A percentile compares a stretch with the other conserved stretches of the same genome.
These are phyloP conservation scores for Haematococcus lacustris DNA, from an alignment of 139 green algal genomes.

Conservation along the genomic window DNA sequence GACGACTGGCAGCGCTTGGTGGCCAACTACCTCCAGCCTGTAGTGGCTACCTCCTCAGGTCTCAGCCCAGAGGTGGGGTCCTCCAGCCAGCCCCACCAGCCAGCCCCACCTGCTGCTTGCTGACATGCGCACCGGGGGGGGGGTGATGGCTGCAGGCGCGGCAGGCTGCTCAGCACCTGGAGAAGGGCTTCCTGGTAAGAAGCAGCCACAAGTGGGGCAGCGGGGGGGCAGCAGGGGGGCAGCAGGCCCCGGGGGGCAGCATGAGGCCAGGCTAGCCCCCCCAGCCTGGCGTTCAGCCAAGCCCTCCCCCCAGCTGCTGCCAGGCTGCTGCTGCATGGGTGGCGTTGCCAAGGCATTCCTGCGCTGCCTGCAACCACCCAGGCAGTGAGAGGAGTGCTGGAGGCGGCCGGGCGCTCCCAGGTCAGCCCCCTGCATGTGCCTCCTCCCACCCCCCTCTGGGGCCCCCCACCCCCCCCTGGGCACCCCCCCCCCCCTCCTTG, in stretches of 20 bases:
- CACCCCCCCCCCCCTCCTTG: not conserved
- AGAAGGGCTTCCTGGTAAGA: constrained; percentile 32
- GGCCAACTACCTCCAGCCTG: not conserved
- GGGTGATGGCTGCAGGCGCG: constrained; percentile 19
- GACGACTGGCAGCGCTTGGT: not conserved
- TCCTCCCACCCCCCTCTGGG: too few species aligned
- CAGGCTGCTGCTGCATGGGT: not conserved
- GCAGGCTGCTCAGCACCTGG: constrained; percentile 22
- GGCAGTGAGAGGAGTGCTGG: too few species aligned
- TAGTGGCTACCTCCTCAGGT: not conserved
- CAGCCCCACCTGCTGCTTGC: not conserved
- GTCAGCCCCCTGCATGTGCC: too few species aligned
- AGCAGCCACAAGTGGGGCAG: not conserved
- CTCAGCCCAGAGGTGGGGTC: not conserved
- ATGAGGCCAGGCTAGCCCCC: not conserved
- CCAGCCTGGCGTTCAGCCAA: not conserved
- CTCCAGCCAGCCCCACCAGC: not conserved
- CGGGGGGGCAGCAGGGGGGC: too few species aligned
- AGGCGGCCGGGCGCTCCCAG: too few species aligned
- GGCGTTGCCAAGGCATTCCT: not conserved
- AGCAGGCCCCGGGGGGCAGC: too few species aligned
- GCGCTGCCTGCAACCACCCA: not conserved
- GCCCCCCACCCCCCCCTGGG: too few species aligned
- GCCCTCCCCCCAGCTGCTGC: not conserved
- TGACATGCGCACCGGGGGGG: not conserved